Conservation (phyloP, 306 rosid genomes). For the Quillaja saponaria region DNA sequence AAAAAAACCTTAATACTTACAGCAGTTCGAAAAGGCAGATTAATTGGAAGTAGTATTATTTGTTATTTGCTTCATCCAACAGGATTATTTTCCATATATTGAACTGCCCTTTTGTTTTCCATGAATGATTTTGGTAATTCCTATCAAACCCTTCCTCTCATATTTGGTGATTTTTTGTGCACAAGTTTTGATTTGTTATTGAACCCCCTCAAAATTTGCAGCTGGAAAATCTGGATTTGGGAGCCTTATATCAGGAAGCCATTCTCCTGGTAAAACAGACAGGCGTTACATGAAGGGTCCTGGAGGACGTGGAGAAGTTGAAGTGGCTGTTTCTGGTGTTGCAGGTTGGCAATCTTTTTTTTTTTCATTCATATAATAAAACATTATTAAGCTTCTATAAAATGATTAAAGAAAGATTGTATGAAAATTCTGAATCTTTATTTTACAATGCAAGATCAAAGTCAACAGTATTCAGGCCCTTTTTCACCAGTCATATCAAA, state of each 20-base stretch:
- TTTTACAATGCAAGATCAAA: slow-evolving; percentile 72
- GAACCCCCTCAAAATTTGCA: slow-evolving; percentile 32
- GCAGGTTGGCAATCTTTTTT: slow-evolving; percentile 50
- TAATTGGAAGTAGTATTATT: slow-evolving; percentile 19
- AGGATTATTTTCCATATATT: slow-evolving; percentile 12
- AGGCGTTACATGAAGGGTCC: slow-evolving; percentile 98
- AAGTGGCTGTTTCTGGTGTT: slow-evolving; percentile 98
- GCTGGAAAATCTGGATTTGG: slow-evolving; percentile 91
- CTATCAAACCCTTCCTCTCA: too few species aligned
- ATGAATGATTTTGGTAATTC: not conserved
- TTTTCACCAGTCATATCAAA: slow-evolving; percentile 79
- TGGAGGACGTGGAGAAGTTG: slow-evolving; percentile 99
- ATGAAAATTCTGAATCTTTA: slow-evolving; percentile 30
- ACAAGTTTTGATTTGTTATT: not conserved
- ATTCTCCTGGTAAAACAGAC: slow-evolving; percentile 75
- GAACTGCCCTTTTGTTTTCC: slow-evolving; percentile 10
- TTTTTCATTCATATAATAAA: not conserved
- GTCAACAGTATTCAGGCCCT: slow-evolving; percentile 74
- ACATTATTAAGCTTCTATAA: not conserved
- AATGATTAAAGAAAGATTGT: slow-evolving; percentile 14
- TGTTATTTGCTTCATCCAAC: slow-evolving; percentile 25
- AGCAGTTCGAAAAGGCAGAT: slow-evolving; percentile 20
- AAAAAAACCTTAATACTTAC: not conserved
- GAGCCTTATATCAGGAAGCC: slow-evolving; percentile 76
- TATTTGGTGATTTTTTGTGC: too few species aligned